Conservation (phyloP, 768 basidiomycete genomes). For the Lactarius hengduanensis region DNA sequence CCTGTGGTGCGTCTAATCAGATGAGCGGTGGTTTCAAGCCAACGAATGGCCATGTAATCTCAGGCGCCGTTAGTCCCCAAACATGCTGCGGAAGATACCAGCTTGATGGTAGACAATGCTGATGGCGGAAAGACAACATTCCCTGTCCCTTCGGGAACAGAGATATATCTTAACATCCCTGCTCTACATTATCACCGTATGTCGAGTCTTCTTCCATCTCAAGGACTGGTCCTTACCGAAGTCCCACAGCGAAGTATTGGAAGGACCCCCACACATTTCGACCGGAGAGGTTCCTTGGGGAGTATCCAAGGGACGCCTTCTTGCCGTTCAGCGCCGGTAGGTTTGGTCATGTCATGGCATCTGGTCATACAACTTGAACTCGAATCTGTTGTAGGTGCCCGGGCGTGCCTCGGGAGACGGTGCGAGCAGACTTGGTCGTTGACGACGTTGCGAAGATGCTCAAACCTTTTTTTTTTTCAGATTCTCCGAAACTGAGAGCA, state of each 20-base stretch:
- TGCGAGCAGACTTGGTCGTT: background rate
- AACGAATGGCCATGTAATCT: conserved; percentile 23
- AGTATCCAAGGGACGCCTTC: conserved; percentile 38
- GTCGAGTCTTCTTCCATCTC: background rate
- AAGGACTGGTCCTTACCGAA: background rate
- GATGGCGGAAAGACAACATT: conserved; percentile 42
- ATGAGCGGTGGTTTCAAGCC: background rate
- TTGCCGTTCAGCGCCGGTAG: conserved; percentile 35
- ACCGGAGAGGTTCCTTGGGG: conserved; percentile 38
- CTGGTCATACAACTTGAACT: background rate
- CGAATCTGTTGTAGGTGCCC: conserved; percentile 13
- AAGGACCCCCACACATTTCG: conserved; percentile 49
- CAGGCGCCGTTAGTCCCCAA: conserved; percentile 49
- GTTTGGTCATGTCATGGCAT: background rate
- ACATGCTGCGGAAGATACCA: conserved; percentile 46
- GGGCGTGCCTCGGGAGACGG: conserved; percentile 31
- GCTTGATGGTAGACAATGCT: conserved; percentile 36
- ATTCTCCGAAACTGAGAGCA: conserved; percentile 50
- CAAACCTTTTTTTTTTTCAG: conserved; percentile 29
- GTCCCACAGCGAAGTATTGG: conserved; percentile 54
- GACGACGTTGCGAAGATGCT: background rate
- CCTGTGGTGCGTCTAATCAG: conserved; percentile 10
- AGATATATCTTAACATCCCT: conserved; percentile 34
- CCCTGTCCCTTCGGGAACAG: conserved; percentile 44
- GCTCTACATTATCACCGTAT: conserved; percentile 55